Base-by-base conservation (phyloP, 148 eudicot species). In the Gaultheria prostrata region DNA sequence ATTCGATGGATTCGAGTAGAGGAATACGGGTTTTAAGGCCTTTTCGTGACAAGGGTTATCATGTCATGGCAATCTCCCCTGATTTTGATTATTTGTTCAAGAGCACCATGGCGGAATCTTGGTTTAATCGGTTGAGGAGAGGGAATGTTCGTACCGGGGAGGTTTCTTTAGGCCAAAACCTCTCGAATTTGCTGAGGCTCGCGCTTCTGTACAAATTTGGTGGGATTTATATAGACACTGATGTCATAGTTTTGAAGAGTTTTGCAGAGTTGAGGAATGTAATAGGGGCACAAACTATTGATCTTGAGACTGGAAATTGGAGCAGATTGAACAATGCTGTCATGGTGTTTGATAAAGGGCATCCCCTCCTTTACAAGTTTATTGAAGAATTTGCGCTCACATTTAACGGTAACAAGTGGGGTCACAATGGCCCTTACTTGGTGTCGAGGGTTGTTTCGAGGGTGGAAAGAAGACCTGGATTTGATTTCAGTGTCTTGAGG, bases 351-450 rank as follows among this genome's bases (percentile, higher is more conserved):
- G 95, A 95, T 50, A 91, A 90, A 80, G 89, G 87, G 74, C 98
- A 95, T 85, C 96, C 96, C 8, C 84, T 95, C 28, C 67, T 95
- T 30, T 77, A 70, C 74, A 89, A 87, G 82, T 95, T 95, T 49
- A 94, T 95, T 39, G 89, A 92, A 74, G 98, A 93, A 86, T 95
- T 94, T 84, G 96, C 94, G 32, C 85, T 86, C 2, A 92, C 95
- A 33, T 95, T 94, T 48, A 84, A 95, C 86, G 98, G 98, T 12
- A 91, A 93, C 53, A 95, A 91, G 88, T 95, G 98, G 98, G 98
- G 98, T 78, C 92, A 93, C 80, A 93, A 94, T 84, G 98, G 98
- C 39, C 98, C 98, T 65, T 94, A 94, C 79, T 84, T 95, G 80
- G 97, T 94, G 10, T 94, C 98, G 3, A 92, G 98, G 86, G 98